Evolutionary conservation across 768 basidiomycete genomes (phyloP).

Genomic region (Suillus brevipes): DNA sequence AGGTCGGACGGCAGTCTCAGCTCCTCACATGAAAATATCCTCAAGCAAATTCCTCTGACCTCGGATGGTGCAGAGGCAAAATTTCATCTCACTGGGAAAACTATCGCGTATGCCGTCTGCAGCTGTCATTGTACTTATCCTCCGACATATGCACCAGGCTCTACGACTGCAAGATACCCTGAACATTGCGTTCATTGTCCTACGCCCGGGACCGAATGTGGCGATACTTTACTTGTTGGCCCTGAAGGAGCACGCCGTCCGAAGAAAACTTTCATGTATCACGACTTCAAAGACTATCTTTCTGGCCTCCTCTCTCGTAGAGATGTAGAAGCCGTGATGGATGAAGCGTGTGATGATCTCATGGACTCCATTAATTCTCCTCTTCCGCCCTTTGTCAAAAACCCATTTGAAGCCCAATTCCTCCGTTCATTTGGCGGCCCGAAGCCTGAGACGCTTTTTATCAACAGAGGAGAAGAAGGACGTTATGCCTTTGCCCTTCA

Average conservation of each 20-base stretch:
- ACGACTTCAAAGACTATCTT: constrained; percentile 8
- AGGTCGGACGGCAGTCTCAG: background rate
- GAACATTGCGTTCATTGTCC: background rate
- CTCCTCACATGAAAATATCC: background rate
- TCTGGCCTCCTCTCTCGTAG: background rate
- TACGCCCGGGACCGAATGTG: background rate
- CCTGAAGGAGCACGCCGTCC: background rate
- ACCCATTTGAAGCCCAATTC: background rate
- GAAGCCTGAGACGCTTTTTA: background rate
- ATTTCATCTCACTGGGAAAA: background rate
- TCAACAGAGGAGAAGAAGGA: constrained; percentile 16
- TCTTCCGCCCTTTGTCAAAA: constrained; percentile 5
- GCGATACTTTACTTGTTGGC: background rate
- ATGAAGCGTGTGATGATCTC: background rate
- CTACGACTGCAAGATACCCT: background rate
- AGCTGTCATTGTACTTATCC: constrained; percentile 5
- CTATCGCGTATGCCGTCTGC: background rate
- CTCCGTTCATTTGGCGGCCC: background rate
- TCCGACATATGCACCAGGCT: background rate
- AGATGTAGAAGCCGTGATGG: background rate
- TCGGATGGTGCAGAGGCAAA: background rate
- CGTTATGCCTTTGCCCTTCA: constrained; percentile 31
- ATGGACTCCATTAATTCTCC: background rate
- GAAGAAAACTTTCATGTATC: constrained; percentile 2
- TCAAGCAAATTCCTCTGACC: background rate